Percentiles rank a stretch among this genome's conserved stretches.
These are phyloP conservation scores for Penicillium sp. DNA, from an alignment of 2,329 filamentous ascomycete genomes.

Conservation along the genomic window DNA sequence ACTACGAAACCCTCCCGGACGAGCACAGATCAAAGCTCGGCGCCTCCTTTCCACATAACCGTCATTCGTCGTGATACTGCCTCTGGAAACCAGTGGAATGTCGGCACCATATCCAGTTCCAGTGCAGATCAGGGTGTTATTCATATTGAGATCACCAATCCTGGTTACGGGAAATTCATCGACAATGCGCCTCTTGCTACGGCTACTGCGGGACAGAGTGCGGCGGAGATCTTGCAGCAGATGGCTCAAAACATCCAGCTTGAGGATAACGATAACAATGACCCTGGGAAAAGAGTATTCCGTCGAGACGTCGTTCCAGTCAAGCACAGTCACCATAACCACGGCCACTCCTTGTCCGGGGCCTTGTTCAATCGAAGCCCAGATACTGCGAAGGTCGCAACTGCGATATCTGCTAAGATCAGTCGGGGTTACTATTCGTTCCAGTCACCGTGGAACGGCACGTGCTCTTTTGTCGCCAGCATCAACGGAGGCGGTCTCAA, in stretches of 20 bases:
- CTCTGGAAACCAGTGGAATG: conserved; percentile 69
- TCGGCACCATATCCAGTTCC: conserved; percentile 57
- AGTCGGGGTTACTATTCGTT: conserved; percentile 63
- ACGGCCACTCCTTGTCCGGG: conserved; percentile 1
- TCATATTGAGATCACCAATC: conserved; percentile 55
- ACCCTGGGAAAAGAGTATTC: background rate
- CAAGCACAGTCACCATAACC: conserved; percentile 3
- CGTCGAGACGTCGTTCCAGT: conserved; percentile 9
- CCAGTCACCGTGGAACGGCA: conserved; percentile 78
- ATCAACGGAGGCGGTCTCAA: conserved; percentile 69
- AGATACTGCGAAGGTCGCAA: conserved; percentile 6
- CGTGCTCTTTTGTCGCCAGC: conserved; percentile 80
- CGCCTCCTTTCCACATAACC: conserved; percentile 43
- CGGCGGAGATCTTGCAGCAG: conserved; percentile 7
- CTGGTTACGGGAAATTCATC: conserved; percentile 59
- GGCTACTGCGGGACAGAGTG: conserved; percentile 21
- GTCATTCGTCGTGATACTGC: conserved; percentile 71
- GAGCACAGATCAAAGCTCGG: background rate
- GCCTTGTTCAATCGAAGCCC: conserved; percentile 7
- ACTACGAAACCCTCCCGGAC: conserved; percentile 10
- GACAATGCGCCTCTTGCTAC: conserved; percentile 33
- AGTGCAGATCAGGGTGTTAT: conserved; percentile 32
- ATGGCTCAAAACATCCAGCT: conserved; percentile 3
- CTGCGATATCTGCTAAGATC: conserved; percentile 21
- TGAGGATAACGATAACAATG: background rate